phyloP scores from a whole-genome alignment of 2,329 filamentous ascomycete genomes.

The Metarhizium anisopliae region DNA sequence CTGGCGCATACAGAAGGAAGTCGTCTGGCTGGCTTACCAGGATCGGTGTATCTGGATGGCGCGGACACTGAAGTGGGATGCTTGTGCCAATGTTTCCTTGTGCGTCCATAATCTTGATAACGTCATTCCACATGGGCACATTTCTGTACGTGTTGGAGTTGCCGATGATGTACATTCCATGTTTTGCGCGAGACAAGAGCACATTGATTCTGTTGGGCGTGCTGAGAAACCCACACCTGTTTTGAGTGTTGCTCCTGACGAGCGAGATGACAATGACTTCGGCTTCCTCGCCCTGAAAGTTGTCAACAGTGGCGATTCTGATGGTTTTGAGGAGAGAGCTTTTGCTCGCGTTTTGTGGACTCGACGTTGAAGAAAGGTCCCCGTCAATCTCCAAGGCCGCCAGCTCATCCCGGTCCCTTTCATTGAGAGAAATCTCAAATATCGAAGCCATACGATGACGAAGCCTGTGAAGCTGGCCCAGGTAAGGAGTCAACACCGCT shows the following conservation, averaged over 20 bases:
- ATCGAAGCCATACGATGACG: constrained; percentile 31
- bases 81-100: constrained; percentile 36
- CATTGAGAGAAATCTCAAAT: constrained; percentile 55
- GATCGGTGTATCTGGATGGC: constrained; percentile 46
- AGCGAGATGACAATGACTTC: constrained; percentile 62
- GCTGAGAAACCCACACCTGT: constrained; percentile 55
- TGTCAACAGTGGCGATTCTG: constrained; percentile 58
- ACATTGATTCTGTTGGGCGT: constrained; percentile 63
- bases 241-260: constrained; percentile 56
- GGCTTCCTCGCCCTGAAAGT: constrained; percentile 71
- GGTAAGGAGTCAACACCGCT: constrained; percentile 60
- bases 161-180: constrained; percentile 65
- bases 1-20: constrained; percentile 46
- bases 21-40: constrained; percentile 44
- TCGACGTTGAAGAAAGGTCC: constrained; percentile 1
- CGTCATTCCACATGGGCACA: constrained; percentile 55
- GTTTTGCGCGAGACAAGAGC: constrained; percentile 54
- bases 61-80: constrained; percentile 49
- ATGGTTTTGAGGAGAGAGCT: constrained; percentile 35
- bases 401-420: constrained; percentile 51
- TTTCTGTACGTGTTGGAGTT: constrained; percentile 48
- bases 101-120: constrained; percentile 41
- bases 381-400: constrained; percentile 22
- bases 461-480: constrained; percentile 46
- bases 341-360: constrained; percentile 3